Evolutionary conservation across 2,329 filamentous ascomycete species (phyloP), one percentile per base, ranked within the genome.

Genomic region (Aspergillus sp.): DNA sequence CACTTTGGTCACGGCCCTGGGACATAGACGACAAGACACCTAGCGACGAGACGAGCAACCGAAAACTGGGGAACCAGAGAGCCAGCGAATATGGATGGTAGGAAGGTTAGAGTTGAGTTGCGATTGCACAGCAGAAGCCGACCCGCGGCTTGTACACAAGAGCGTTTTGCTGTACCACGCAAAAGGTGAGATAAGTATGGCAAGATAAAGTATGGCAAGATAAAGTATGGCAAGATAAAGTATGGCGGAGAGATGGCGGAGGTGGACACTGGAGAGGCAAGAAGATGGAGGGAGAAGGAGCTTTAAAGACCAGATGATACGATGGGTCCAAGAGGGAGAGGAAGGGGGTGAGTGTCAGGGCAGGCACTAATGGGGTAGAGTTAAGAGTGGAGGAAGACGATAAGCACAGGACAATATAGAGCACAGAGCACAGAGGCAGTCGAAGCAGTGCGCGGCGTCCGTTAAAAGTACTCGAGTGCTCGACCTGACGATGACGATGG

Each of bases 11-110:
- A 62, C 66, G 66, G 61, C 66, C 58, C 64, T 70, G 70, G 64
- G 72, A 74, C 73, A 75, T 75, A 73, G 69, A 70, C 64, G 62
- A 65, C 47, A 27, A 55, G 46, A 43, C 60, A 59, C 56, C 41
- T 43, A 35, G 43, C 43, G 31, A 47, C 31, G 44, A 53, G 23
- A 15, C 31, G 39, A 51, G 41, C 55, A 31, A 39, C 47, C 48
- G 33, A 40, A 31, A 56, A 19, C 45, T 39, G 52, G 31, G n/a
- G 19, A 23, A 39, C 37, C 37, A 50, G 45, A 50, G 25, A 51
- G 35, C 9, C 27, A 37, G 14, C 31, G 6, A n/a, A 7, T 19
- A 21, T 27, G 17, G 47, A 51, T 33, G 19, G 27, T 47, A 37
- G 35, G 35, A 37, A 37, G 21, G 39, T 19, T 52, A 31, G 25